phyloP scores from a whole-genome alignment of 2,329 filamentous ascomycete species.

The Aspergillus puulaauensis region DNA sequence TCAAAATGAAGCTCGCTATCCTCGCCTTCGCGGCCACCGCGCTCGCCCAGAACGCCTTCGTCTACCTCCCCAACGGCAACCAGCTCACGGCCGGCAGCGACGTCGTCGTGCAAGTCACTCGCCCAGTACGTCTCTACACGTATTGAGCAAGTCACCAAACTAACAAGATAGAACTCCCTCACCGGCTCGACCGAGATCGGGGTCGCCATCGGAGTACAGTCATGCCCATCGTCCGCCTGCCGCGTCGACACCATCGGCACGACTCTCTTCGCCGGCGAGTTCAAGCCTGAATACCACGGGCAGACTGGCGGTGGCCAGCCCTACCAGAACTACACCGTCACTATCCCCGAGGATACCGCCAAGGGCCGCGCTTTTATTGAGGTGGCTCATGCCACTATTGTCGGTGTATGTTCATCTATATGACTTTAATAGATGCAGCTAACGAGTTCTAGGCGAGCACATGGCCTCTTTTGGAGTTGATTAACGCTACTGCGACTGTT shows the following conservation, averaged over 20 bases:
- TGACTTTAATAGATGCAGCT: background rate
- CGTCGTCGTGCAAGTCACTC: constrained; percentile 29
- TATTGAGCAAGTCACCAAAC: background rate
- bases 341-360: constrained; percentile 17
- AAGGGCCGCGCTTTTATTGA: constrained; percentile 23
- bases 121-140: constrained; percentile 22
- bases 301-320: constrained; percentile 14
- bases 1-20: constrained; percentile 25
- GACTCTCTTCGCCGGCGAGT: constrained; percentile 29
- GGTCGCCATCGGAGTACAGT: constrained; percentile 31
- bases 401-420: constrained; percentile 28
- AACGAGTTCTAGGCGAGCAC: constrained; percentile 20
- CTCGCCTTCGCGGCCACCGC: constrained; percentile 21
- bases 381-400: constrained; percentile 28
- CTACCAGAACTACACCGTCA: constrained; percentile 34
- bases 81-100: constrained; percentile 21
- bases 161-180: constrained; percentile 22
- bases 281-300: constrained; percentile 29
- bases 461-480: constrained; percentile 22
- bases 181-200: constrained; percentile 28
- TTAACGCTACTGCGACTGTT: constrained; percentile 26
- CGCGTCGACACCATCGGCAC: constrained; percentile 22
- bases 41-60: constrained; percentile 27
- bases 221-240: constrained; percentile 23
- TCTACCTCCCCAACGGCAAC: constrained; percentile 25